phyloP scores from a whole-genome alignment of 768 basidiomycete genomes.

The Boletus rubescentipes region DNA sequence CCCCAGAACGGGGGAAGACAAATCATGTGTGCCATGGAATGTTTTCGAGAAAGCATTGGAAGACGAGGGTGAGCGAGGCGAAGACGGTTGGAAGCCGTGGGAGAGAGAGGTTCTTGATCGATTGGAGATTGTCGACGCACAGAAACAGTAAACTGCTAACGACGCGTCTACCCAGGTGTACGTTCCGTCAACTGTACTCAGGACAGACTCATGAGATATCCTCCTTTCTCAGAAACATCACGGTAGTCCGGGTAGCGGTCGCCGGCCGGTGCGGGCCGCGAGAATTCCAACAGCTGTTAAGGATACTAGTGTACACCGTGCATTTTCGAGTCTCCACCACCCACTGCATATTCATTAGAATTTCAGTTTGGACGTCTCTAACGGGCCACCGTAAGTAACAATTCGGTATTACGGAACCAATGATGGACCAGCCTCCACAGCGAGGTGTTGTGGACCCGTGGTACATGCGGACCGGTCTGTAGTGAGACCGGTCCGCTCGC shows the following conservation, averaged over 20 bases:
- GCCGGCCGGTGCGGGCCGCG: neutral
- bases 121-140: conserved; percentile 53
- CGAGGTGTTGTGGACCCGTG: neutral
- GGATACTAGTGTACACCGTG: too few species aligned
- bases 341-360: neutral
- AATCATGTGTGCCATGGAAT: conserved; percentile 70
- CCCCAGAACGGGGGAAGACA: conserved; percentile 51
- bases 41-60: conserved; percentile 62
- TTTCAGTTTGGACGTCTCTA: neutral
- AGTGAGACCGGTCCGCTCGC: conserved; percentile 14
- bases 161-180: neutral
- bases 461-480: conserved; percentile 7
- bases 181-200: neutral
- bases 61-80: conserved; percentile 53
- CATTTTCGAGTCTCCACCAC: neutral
- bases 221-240: neutral
- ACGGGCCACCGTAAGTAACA: too few species aligned
- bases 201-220: neutral
- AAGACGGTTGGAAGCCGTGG: conserved; percentile 76
- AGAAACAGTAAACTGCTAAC: conserved; percentile 10
- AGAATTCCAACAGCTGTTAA: neutral
- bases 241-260: neutral
- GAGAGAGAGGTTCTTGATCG: conserved; percentile 74
- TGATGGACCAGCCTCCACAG: too few species aligned
- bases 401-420: too few species aligned